These are phyloP conservation scores for Coccomyxa subellipsoidea DNA, from an alignment of 163 green algal genomes.

Conservation along the genomic window DNA sequence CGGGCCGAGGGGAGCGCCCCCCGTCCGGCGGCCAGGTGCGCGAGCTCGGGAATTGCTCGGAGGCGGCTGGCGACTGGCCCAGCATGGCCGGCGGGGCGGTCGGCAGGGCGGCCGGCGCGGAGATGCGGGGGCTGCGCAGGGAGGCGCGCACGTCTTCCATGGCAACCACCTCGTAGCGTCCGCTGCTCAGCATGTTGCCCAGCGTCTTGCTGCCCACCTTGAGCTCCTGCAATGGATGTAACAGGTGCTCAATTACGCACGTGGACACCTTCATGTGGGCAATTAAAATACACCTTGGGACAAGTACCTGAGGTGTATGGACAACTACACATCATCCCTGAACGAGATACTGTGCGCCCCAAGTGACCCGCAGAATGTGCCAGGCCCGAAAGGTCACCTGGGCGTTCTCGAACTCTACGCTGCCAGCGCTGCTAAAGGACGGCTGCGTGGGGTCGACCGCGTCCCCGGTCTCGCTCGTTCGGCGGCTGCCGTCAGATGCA, in stretches of 20 bases:
- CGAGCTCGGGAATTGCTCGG: neutral
- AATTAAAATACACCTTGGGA: too few species aligned
- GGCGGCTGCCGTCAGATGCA: neutral
- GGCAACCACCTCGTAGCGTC: neutral
- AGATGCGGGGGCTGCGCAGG: neutral
- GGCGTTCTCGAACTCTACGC: neutral
- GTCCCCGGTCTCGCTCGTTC: neutral
- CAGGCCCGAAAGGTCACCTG: neutral
- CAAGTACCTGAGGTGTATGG: too few species aligned
- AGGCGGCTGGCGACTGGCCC: neutral
- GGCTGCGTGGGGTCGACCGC: neutral
- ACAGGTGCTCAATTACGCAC: too few species aligned
- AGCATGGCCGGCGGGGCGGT: neutral
- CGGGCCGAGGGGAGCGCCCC: neutral
- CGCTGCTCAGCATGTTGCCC: constrained; percentile 9
- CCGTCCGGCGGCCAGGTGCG: neutral
- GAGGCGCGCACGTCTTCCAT: neutral
- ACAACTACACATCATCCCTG: too few species aligned
- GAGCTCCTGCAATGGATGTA: neutral
- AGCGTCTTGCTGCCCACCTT: constrained; percentile 4
- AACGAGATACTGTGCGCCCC: too few species aligned
- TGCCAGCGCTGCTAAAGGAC: neutral
- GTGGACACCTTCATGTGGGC: too few species aligned
- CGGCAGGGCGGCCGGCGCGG: neutral
- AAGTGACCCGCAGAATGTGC: too few species aligned